Conservation (phyloP, 2,329 filamentous ascomycete species). For the Aspergillus texensis region DNA sequence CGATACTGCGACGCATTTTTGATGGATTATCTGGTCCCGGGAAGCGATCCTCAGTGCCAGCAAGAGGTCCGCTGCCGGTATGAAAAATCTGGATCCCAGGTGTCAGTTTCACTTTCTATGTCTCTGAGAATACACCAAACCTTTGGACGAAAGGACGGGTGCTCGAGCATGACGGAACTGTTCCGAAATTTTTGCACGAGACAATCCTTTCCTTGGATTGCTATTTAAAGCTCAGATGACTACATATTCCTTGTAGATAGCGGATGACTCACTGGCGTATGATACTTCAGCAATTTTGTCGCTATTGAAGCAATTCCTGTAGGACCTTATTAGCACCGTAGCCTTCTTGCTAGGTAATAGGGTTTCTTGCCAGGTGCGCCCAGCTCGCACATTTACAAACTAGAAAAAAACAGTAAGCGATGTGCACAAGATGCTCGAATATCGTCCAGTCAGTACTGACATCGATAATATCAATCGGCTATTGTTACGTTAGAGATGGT, state of each 20-base stretch:
- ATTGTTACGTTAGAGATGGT: constrained; percentile 40
- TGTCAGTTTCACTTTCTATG: neutral
- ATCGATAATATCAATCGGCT: constrained; percentile 74
- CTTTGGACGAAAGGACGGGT: constrained; percentile 79
- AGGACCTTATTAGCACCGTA: constrained; percentile 13
- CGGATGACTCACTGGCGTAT: constrained; percentile 75
- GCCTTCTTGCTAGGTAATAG: constrained; percentile 13
- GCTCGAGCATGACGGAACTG: constrained; percentile 91
- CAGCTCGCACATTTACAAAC: constrained; percentile 72
- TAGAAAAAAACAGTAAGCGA: constrained; percentile 43
- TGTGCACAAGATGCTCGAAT: constrained; percentile 7
- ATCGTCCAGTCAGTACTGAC: constrained; percentile 49
- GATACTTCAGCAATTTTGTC: constrained; percentile 88
- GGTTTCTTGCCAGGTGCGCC: constrained; percentile 64
- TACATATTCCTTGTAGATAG: neutral
- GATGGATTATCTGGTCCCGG: constrained; percentile 79
- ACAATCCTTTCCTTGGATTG: constrained; percentile 89
- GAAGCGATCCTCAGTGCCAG: constrained; percentile 74
- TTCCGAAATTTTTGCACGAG: constrained; percentile 95
- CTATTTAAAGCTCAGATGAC: constrained; percentile 44
- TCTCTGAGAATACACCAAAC: constrained; percentile 45
- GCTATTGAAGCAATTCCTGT: constrained; percentile 77
- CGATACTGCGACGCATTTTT: constrained; percentile 83
- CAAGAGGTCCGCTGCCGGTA: constrained; percentile 53
- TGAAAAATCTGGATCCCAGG: constrained; percentile 55